Evolutionary conservation across 306 rosid genomes (phyloP).

Genomic region (Ochetophila trinervis): DNA sequence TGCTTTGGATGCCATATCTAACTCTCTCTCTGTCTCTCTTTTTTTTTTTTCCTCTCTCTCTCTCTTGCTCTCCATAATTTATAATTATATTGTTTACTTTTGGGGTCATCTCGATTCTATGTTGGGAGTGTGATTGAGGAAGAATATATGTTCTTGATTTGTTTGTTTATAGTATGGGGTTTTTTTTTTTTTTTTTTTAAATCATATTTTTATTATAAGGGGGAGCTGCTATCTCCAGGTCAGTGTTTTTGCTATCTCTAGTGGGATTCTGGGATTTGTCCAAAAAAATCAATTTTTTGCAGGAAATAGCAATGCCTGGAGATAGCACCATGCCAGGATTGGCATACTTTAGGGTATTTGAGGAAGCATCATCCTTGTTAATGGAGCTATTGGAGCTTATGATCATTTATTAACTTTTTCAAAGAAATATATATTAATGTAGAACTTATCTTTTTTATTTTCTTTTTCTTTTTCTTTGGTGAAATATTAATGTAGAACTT

Average conservation of each 20-base stretch:
- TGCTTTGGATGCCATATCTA: constrained; percentile 95
- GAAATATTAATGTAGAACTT: too few species aligned
- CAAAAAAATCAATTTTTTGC: constrained; percentile 6
- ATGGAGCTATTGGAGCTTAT: constrained; percentile 53
- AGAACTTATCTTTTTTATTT: too few species aligned
- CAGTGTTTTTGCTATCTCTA: constrained; percentile 22
- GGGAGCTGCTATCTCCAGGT: constrained; percentile 32
- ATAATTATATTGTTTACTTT: constrained; percentile 38
- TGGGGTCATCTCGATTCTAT: constrained; percentile 35
- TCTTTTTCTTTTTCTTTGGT: too few species aligned
- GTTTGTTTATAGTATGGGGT: constrained; percentile 31
- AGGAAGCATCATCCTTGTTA: constrained; percentile 41
- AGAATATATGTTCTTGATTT: constrained; percentile 70
- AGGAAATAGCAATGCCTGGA: constrained; percentile 35
- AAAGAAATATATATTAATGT: constrained; percentile 50
- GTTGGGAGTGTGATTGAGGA: constrained; percentile 60
- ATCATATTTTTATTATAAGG: constrained; percentile 16
- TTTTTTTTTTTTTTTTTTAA: not conserved
- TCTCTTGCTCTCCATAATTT: constrained; percentile 18
- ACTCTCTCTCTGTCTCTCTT: constrained; percentile 18
- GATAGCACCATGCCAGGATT: constrained; percentile 44
- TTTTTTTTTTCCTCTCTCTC: not conserved
- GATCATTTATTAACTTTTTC: constrained; percentile 36
- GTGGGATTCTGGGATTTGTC: constrained; percentile 50
- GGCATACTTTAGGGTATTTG: constrained; percentile 37